Percentiles rank a stretch among this genome's conserved stretches.
phyloP scores from a whole-genome alignment of 139 green algal species.

The Dunaliella sp. region DNA sequence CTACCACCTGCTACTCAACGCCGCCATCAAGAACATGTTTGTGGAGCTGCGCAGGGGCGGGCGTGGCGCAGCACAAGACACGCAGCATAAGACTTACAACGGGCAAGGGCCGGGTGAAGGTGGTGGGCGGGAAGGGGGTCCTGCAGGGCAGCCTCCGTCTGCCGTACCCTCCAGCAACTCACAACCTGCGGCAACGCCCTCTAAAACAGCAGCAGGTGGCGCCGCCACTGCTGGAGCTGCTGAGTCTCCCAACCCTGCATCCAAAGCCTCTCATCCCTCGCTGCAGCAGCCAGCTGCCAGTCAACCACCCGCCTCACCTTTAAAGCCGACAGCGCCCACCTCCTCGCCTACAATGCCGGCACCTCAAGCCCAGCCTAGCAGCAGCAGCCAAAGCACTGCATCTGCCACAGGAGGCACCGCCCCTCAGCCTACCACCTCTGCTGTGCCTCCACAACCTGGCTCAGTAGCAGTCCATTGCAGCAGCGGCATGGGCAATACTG shows the following conservation, averaged over 20 bases:
- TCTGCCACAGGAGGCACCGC: not conserved
- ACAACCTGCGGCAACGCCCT: too few relatives aligned
- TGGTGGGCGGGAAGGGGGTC: not conserved
- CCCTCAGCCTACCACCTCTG: not conserved
- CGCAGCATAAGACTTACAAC: not conserved
- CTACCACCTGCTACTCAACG: constrained; percentile 67
- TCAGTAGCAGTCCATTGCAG: not conserved
- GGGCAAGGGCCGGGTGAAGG: not conserved
- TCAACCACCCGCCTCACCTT: too few relatives aligned
- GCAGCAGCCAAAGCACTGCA: not conserved
- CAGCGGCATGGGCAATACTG: too few relatives aligned
- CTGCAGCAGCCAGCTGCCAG: too few relatives aligned
- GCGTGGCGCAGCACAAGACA: not conserved
- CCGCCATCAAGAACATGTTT: constrained; percentile 32
- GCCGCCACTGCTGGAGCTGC: too few relatives aligned
- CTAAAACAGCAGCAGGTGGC: too few relatives aligned
- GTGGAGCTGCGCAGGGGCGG: constrained; percentile 11
- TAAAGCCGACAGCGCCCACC: too few relatives aligned
- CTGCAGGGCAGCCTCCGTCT: too few relatives aligned
- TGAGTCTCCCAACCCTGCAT: too few relatives aligned
- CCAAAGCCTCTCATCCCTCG: too few relatives aligned
- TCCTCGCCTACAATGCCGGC: not conserved
- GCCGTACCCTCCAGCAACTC: too few relatives aligned
- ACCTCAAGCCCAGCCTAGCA: not conserved
- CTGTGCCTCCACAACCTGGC: not conserved